Evolutionary conservation across 257 asterid genomes (phyloP).

Genomic region (Nicotiana attenuata): DNA sequence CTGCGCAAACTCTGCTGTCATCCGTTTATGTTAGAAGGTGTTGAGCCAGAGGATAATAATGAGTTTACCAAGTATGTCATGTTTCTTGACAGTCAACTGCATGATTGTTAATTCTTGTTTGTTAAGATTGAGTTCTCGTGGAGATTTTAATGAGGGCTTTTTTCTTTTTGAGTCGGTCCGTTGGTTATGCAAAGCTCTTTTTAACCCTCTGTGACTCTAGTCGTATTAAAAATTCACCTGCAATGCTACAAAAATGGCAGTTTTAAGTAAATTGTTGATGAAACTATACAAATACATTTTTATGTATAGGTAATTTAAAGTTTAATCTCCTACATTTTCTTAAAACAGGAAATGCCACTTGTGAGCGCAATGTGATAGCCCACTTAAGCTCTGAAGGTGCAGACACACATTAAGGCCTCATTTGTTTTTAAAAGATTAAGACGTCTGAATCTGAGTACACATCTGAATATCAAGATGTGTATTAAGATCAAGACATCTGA

Average conservation of each 20-base stretch:
- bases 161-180: not conserved
- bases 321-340: not conserved
- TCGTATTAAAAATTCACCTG: not conserved
- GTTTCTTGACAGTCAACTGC: constrained; percentile 1
- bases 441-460: no score
- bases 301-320: not conserved
- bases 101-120: not conserved
- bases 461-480: no score
- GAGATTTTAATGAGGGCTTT: not conserved
- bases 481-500: no score
- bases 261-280: not conserved
- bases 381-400: not conserved
- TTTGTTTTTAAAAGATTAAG: no score
- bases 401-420: not conserved
- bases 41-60: constrained; percentile 79
- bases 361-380: not conserved
- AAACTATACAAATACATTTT: not conserved
- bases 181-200: not conserved
- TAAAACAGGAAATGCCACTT: not conserved
- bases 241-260: not conserved
- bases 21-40: constrained; percentile 98
- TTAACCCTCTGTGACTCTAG: not conserved
- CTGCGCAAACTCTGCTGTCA: constrained; percentile 99
- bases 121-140: not conserved
- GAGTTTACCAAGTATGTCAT: constrained; percentile 73